phyloP scores from a whole-genome alignment of 1,139 yeast species.

The Nakaseomyces delphensis region DNA sequence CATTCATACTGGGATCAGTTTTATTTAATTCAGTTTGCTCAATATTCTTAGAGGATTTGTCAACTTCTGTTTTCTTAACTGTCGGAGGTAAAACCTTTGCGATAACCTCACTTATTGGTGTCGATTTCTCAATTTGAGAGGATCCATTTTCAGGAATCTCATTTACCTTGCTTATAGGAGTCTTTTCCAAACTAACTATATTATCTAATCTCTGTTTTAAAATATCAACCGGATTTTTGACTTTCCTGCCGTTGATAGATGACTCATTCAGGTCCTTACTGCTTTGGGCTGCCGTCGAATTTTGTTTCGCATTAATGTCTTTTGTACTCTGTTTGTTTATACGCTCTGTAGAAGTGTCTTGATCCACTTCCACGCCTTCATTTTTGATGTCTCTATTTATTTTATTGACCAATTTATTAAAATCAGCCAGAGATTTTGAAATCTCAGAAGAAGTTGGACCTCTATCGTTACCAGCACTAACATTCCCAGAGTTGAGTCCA shows the following conservation, averaged over 20 bases:
- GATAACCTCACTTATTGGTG: constrained; percentile 1
- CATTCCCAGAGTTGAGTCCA: background rate
- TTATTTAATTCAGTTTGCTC: background rate
- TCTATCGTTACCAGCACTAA: background rate
- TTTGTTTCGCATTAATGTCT: background rate
- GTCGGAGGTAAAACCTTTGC: background rate
- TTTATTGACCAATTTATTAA: background rate
- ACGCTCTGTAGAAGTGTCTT: background rate
- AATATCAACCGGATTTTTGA: background rate
- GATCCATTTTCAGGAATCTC: background rate
- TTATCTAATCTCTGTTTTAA: background rate
- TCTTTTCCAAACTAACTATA: background rate
- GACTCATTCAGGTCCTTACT: too few species aligned
- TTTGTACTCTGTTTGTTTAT: background rate
- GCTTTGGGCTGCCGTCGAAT: background rate
- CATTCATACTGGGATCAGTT: background rate
- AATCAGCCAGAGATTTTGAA: background rate
- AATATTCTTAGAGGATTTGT: too few species aligned
- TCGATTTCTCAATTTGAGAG: background rate
- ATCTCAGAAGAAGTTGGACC: background rate
- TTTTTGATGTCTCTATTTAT: background rate
- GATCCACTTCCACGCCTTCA: background rate
- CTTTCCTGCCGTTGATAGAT: background rate
- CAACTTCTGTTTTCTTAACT: background rate
- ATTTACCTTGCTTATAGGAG: background rate